A percentile compares a stretch with the other conserved stretches of the same genome.
Evolutionary conservation across 1,139 yeast species (phyloP).

Genomic region (Barnettozyma hawaiiensis): DNA sequence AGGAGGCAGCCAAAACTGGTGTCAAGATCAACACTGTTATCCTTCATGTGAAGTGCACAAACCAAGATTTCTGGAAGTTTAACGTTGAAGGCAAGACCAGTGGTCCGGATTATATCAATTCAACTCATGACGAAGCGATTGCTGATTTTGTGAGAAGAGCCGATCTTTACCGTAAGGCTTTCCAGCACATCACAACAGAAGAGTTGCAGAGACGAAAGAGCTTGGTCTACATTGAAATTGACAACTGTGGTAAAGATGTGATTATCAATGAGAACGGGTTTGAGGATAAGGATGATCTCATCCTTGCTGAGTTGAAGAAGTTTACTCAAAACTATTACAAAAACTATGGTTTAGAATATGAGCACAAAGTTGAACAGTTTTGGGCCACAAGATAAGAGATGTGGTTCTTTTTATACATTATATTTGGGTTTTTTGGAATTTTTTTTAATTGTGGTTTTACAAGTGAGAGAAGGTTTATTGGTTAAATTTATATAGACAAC

Average conservation of each 20-base stretch:
- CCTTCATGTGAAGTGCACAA: conserved; percentile 42
- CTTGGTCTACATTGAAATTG: conserved; percentile 39
- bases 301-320: conserved; percentile 21
- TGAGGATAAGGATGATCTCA: conserved; percentile 14
- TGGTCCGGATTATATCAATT: conserved; percentile 48
- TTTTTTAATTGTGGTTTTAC: too few species aligned
- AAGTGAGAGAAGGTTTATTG: too few species aligned
- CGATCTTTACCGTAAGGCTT: conserved; percentile 48
- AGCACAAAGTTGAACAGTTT: conserved; percentile 14
- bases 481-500: not conserved
- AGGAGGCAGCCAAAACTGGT: conserved; percentile 18
- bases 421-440: conserved; percentile 2
- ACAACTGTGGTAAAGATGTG: conserved; percentile 42
- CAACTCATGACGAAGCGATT: conserved; percentile 46
- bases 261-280: conserved; percentile 14
- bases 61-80: conserved; percentile 39
- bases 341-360: conserved; percentile 21
- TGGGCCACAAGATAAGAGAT: conserved; percentile 8
- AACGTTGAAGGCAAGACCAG: conserved; percentile 60
- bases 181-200: conserved; percentile 45
- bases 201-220: conserved; percentile 38
- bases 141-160: conserved; percentile 55
- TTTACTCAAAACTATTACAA: conserved; percentile 34
- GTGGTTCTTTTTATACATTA: conserved; percentile 1
- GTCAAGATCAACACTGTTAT: conserved; percentile 32